Conservation (phyloP, 2,329 filamentous ascomycete genomes). For the Fusarium pseudocircinatum region DNA sequence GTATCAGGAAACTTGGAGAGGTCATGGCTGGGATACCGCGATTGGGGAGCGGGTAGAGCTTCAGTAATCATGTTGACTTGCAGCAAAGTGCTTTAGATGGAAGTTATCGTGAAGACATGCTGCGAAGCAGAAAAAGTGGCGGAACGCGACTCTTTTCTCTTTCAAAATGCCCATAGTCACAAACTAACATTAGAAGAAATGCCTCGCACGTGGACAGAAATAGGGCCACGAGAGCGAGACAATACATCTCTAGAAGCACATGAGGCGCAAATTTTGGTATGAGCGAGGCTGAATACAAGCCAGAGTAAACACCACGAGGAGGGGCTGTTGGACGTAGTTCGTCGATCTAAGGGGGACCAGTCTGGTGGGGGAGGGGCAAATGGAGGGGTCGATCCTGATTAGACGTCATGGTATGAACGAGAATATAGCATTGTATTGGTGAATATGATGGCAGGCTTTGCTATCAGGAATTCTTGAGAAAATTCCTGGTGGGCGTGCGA, state of each 20-base stretch:
- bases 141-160: conserved; percentile 41
- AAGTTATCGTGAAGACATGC: neutral
- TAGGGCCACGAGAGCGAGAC: conserved; percentile 27
- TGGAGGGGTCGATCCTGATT: conserved; percentile 42
- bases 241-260: conserved; percentile 16
- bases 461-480: neutral
- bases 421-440: conserved; percentile 20
- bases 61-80: conserved; percentile 26
- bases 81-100: conserved; percentile 1
- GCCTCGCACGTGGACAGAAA: conserved; percentile 41
- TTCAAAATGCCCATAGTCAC: conserved; percentile 4
- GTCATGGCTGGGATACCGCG: conserved; percentile 47
- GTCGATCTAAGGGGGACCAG: conserved; percentile 34
- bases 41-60: neutral
- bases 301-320: conserved; percentile 45
- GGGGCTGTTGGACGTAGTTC: conserved; percentile 44
- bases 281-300: conserved; percentile 38
- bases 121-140: neutral
- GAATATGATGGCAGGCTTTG: neutral
- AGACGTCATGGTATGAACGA: conserved; percentile 18
- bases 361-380: conserved; percentile 42
- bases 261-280: conserved; percentile 20
- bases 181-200: conserved; percentile 17
- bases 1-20: conserved; percentile 56
- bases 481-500: neutral